Evolutionary conservation across 1,139 yeast species (phyloP).

Genomic region (Yamadazyma triangularis): DNA sequence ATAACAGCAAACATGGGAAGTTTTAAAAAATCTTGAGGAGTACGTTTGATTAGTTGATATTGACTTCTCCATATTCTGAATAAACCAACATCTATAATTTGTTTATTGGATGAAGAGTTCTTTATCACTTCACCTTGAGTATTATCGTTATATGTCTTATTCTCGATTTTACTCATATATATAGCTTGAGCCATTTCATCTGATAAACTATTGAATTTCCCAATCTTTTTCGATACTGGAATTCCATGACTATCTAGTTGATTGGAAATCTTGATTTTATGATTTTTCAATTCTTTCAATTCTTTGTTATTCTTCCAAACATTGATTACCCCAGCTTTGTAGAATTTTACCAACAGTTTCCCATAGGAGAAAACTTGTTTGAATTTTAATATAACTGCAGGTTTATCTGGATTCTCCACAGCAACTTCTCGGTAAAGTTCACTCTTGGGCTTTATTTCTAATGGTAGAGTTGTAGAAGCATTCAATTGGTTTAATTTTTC

Average conservation of each 20-base stretch:
- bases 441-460: conserved; percentile 25
- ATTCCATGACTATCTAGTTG: conserved; percentile 24
- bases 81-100: conserved; percentile 10
- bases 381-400: conserved; percentile 19
- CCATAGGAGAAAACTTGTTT: conserved; percentile 38
- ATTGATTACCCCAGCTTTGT: conserved; percentile 48
- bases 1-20: conserved; percentile 61
- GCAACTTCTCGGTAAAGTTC: conserved; percentile 26
- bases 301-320: conserved; percentile 41
- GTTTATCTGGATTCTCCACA: conserved; percentile 15
- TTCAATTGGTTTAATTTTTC: conserved; percentile 22
- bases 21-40: conserved; percentile 52
- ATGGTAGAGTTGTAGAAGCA: conserved; percentile 37
- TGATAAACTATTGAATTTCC: conserved; percentile 24
- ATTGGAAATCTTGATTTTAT: conserved; percentile 17
- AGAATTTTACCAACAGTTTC: conserved; percentile 40
- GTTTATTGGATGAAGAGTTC: conserved; percentile 7
- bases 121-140: conserved; percentile 18
- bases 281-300: conserved; percentile 18
- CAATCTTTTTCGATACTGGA: conserved; percentile 20
- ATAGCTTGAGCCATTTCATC: conserved; percentile 32
- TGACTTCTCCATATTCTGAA: conserved; percentile 49
- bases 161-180: conserved; percentile 29
- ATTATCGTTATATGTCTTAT: conserved; percentile 11
- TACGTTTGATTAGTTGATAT: conserved; percentile 53